Evolutionary conservation across 1,284 basidiomycete genomes (phyloP).

Genomic region (Ceratobasidium sp.): DNA sequence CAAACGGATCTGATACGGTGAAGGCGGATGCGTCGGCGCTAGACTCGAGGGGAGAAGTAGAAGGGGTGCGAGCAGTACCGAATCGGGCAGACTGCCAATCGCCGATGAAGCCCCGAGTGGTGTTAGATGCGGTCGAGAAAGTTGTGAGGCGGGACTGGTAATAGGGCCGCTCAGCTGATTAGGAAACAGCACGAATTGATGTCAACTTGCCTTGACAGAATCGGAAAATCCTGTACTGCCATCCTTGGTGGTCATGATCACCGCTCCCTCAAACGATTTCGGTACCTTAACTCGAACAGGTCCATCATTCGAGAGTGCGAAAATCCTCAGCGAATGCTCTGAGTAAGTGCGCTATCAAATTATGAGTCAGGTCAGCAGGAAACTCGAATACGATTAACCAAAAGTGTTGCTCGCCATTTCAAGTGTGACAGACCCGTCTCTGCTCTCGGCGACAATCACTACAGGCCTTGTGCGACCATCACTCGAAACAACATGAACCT

Average conservation of each 20-base stretch:
- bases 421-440: conserved; percentile 11
- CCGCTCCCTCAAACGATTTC: conserved; percentile 11
- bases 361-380: background rate
- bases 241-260: conserved; percentile 1
- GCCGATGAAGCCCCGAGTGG: conserved; percentile 17
- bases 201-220: conserved; percentile 4
- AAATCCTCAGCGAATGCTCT: conserved; percentile 18
- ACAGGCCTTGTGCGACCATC: conserved; percentile 21
- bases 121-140: conserved; percentile 9
- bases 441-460: conserved; percentile 1
- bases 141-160: conserved; percentile 4
- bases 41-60: background rate
- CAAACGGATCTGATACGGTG: conserved; percentile 7
- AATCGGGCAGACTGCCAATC: conserved; percentile 11
- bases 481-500: conserved; percentile 25
- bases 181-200: too few species aligned
- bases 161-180: background rate
- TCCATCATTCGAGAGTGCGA: conserved; percentile 1
- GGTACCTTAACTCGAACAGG: conserved; percentile 14
- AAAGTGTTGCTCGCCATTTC: background rate
- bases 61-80: conserved; percentile 5
- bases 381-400: background rate
- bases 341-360: conserved; percentile 1
- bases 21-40: background rate
- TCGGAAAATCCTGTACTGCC: conserved; percentile 21